Evolutionary conservation across 208 protist species (phyloP), one percentile per base, ranked within the genome.

Genomic region (Leishmania lainsoni): DNA sequence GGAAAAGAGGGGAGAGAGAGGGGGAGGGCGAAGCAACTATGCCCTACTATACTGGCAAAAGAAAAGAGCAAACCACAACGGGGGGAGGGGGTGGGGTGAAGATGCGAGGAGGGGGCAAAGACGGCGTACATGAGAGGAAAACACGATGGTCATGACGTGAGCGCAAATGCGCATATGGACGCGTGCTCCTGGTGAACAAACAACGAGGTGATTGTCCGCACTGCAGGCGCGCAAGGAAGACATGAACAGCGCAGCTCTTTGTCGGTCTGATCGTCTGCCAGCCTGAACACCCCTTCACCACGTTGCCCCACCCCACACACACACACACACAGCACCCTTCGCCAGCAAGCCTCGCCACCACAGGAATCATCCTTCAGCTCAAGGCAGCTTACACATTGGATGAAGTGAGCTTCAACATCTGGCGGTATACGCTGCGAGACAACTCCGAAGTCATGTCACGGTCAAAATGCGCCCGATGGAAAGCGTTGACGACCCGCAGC

Each of bases 401-500:
- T 42, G 79, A 76, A 17, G 79, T 82, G 58, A 82, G 72, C 56
- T 71, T 49, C 32, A 82, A 71, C 79, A 82, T 82, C 45, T 78
- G 71, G 58, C 56, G 49, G 72, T 82, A 82, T 45, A 82, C 79
- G 48, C 78, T 77, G 49, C 69, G 70, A 48, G 79, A 82, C 72
- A 82, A 39, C 58, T 76, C 72, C 26, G 79, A 77, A 9, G 74
- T 82, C 79, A 82, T 82, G 72, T 82, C 79, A 51, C 61, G 61
- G 29, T 82, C 79, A 0, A 39, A 26, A 72, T 73, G 86, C 3
- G 90, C 83, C 5, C 90, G 86, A 35, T 86, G 89, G 78, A 96
- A 96, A 10, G 89, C 89, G 61, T 91, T 93, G 8, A 96, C 86
- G 29, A 92, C 83, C 32, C 82, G 59, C 70, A 76, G 76, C 16